Percentiles rank a stretch among this genome's conserved stretches.
These are phyloP conservation scores for Dothideomycetidae sp. DNA, from an alignment of 2,329 filamentous ascomycete genomes.

Conservation along the genomic window DNA sequence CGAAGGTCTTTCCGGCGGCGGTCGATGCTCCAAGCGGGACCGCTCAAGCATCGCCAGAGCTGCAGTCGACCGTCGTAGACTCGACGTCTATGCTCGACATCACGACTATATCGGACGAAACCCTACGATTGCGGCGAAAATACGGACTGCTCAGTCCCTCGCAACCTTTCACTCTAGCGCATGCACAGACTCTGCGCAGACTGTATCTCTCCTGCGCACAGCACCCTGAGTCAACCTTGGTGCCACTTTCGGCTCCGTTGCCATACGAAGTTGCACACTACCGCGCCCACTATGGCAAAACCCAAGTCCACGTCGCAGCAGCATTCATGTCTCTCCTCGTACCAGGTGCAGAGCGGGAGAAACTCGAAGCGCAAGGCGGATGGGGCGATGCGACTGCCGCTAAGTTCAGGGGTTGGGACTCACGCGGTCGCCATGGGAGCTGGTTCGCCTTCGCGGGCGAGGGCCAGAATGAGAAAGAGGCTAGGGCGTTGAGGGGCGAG, in stretches of 20 bases:
- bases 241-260: conserved; percentile 17
- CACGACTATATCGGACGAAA: conserved; percentile 5
- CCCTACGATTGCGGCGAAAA: conserved; percentile 16
- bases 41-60: no score
- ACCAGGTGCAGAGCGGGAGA: conserved; percentile 17
- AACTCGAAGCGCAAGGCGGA: conserved; percentile 14
- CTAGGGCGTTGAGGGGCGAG: conserved; percentile 7
- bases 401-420: conserved; percentile 10
- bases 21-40: background rate
- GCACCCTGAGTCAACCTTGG: conserved; percentile 16
- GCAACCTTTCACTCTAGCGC: conserved; percentile 23
- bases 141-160: conserved; percentile 21
- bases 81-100: conserved; percentile 3
- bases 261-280: conserved; percentile 13
- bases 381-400: conserved; percentile 14
- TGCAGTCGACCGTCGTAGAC: conserved; percentile 1
- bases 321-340: conserved; percentile 21
- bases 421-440: conserved; percentile 11
- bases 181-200: conserved; percentile 25
- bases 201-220: conserved; percentile 21
- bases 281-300: conserved; percentile 10
- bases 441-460: conserved; percentile 10
- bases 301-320: conserved; percentile 19
- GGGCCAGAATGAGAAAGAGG: conserved; percentile 7
- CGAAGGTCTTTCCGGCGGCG: background rate